phyloP scores from a whole-genome alignment of 139 green algal genomes.

The Chlamydomonas schloesseri region DNA sequence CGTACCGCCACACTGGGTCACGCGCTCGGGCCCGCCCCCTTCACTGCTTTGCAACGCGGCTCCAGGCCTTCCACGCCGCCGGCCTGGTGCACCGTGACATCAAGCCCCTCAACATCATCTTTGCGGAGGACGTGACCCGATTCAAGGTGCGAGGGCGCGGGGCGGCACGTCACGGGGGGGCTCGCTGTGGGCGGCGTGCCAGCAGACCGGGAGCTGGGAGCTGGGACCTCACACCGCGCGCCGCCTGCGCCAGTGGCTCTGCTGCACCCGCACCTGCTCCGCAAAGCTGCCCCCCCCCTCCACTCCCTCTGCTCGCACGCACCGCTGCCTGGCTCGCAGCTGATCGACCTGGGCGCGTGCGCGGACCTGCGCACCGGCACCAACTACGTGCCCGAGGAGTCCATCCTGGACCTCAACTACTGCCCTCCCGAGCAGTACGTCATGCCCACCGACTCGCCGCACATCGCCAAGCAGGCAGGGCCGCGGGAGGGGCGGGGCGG shows the following conservation, averaged over 20 bases:
- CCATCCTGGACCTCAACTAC: conserved; percentile 92
- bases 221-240: no score
- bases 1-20: no score
- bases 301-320: no score
- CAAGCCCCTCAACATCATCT: conserved; percentile 93
- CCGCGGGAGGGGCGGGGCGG: no score
- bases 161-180: no score
- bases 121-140: conserved; percentile 66
- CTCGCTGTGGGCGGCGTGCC: no score
- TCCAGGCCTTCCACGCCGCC: conserved; percentile 85
- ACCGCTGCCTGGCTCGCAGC: conserved; percentile 50
- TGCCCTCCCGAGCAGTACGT: conserved; percentile 89
- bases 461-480: conserved; percentile 67
- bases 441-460: conserved; percentile 83
- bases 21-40: no score
- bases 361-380: conserved; percentile 89
- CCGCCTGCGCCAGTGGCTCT: no score
- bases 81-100: conserved; percentile 95
- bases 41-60: no score
- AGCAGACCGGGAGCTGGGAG: no score
- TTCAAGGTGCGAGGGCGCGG: conserved; percentile 72
- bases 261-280: background rate
- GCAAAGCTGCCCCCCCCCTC: background rate
- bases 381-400: conserved; percentile 92
- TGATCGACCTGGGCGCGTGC: conserved; percentile 73